A percentile compares a stretch with the other conserved stretches of the same genome.
phyloP scores from a whole-genome alignment of 345 rosid genomes.

The Physaria fendleri region DNA sequence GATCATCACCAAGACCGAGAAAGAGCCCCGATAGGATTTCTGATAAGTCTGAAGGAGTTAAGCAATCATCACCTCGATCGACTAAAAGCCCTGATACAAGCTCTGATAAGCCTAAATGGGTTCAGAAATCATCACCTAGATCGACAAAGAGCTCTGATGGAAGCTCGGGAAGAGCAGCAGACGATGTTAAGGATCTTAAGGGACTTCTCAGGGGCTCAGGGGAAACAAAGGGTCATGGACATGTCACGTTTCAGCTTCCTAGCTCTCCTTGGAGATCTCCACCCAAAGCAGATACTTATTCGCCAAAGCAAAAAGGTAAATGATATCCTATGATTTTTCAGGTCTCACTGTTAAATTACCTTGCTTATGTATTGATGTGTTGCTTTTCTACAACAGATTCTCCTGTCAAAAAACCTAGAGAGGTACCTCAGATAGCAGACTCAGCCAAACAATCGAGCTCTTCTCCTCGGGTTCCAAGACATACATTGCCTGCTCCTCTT shows the following conservation, averaged over 20 bases:
- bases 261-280: slow-evolving; percentile 8
- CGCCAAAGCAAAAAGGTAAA: slow-evolving; percentile 20
- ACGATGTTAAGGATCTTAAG: slow-evolving; percentile 15
- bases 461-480: not conserved
- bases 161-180: not conserved
- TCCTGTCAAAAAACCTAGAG: slow-evolving; percentile 12
- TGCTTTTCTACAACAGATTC: slow-evolving; percentile 6
- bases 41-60: slow-evolving; percentile 4
- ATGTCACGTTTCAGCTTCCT: slow-evolving; percentile 29
- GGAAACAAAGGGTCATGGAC: slow-evolving; percentile 16
- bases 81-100: not conserved
- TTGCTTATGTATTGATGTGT: not conserved
- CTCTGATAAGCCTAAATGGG: slow-evolving; percentile 3
- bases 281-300: not conserved
- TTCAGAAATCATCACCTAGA: slow-evolving; percentile 2
- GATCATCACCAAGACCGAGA: not conserved
- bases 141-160: not conserved
- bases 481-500: no score
- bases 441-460: slow-evolving; percentile 3
- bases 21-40: not conserved
- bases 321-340: not conserved
- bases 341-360: not conserved
- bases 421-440: slow-evolving; percentile 18
- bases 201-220: slow-evolving; percentile 20
- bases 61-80: not conserved